Conservation (phyloP, 2,329 filamentous ascomycete species). For the Amauroascus niger region DNA sequence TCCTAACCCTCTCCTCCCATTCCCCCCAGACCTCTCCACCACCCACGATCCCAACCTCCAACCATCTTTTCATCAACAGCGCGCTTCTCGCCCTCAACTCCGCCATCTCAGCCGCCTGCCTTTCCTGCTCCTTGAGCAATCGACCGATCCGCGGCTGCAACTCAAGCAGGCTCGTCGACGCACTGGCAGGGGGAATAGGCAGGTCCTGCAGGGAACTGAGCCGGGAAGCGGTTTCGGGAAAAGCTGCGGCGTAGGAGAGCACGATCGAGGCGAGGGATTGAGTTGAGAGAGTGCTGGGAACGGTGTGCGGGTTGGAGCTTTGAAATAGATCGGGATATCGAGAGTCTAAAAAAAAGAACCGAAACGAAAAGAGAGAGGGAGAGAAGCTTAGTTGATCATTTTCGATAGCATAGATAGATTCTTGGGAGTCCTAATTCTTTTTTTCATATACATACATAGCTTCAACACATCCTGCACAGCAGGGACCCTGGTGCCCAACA, state of each 20-base stretch:
- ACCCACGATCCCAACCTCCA: constrained; percentile 60
- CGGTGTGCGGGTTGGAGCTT: constrained; percentile 25
- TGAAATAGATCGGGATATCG: constrained; percentile 37
- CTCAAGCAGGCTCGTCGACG: constrained; percentile 35
- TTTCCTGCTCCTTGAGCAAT: constrained; percentile 29
- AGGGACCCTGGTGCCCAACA: constrained; percentile 31
- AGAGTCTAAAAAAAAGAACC: constrained; percentile 14
- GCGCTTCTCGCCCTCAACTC: constrained; percentile 37
- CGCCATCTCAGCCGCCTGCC: constrained; percentile 33
- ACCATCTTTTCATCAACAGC: constrained; percentile 56
- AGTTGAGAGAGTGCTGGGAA: constrained; percentile 30
- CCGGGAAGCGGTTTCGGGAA: constrained; percentile 40
- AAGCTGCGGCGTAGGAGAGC: constrained; percentile 38
- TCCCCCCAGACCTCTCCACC: constrained; percentile 61
- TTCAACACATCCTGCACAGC: constrained; percentile 36
- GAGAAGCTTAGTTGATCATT: no score
- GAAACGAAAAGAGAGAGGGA: background rate
- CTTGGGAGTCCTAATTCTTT: no score
- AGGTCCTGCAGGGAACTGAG: constrained; percentile 42
- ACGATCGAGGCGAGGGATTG: constrained; percentile 35
- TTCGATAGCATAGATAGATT: no score
- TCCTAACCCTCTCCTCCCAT: constrained; percentile 57
- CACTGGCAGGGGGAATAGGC: constrained; percentile 35
- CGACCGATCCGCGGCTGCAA: constrained; percentile 36
- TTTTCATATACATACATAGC: constrained; percentile 32